These are phyloP conservation scores for Phytophthora pistaciae DNA, from an alignment of 352 stramenopile species.

Conservation along the genomic window DNA sequence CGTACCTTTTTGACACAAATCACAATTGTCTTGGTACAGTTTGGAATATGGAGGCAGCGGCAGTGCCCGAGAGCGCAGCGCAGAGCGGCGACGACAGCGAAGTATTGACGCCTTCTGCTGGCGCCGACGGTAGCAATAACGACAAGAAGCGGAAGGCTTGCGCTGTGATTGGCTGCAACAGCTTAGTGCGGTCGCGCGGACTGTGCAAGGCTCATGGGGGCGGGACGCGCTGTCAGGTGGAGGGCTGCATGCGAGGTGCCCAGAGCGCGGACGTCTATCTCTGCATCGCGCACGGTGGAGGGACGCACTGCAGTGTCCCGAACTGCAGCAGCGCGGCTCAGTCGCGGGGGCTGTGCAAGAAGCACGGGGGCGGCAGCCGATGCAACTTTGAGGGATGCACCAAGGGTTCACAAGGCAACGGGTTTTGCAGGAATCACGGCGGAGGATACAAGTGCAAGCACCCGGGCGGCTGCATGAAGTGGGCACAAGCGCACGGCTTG, in stretches of 20 bases:
- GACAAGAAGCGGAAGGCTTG: background rate
- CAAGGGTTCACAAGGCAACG: constrained; percentile 1
- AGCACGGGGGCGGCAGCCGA: background rate
- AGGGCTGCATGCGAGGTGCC: background rate
- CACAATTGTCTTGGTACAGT: too few species aligned
- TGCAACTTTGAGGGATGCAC: background rate
- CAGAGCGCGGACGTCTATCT: background rate
- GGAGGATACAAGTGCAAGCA: constrained; percentile 11
- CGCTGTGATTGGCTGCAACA: background rate
- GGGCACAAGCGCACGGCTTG: constrained; percentile 2
- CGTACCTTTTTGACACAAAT: too few species aligned
- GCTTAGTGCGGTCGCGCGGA: background rate
- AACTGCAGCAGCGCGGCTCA: background rate
- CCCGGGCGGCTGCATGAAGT: constrained; percentile 9
- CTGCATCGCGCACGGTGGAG: constrained; percentile 3
- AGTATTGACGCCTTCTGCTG: background rate
- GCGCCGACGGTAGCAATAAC: background rate
- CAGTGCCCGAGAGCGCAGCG: background rate
- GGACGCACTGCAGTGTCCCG: background rate
- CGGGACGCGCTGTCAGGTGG: background rate
- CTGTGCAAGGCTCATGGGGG: constrained; percentile 10
- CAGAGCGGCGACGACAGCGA: background rate
- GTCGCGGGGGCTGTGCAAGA: constrained; percentile 9
- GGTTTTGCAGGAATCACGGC: background rate
- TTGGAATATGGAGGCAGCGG: background rate